Conservation (phyloP, 2,329 filamentous ascomycete species). For the Microdochium paspali region DNA sequence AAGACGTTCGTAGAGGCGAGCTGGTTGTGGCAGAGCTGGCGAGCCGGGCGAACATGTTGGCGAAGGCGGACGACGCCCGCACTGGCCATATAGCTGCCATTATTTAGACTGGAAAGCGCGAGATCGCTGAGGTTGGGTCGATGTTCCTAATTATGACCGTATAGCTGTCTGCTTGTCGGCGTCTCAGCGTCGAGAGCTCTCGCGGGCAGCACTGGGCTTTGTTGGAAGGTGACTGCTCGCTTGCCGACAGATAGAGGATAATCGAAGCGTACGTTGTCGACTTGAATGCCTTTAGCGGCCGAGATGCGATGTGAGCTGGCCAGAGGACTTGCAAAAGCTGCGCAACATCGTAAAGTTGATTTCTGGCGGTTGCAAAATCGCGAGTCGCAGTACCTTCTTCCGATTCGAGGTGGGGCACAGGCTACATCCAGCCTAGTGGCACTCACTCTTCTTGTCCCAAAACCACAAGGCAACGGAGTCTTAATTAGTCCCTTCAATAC, state of each 20-base stretch:
- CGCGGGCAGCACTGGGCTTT: no score
- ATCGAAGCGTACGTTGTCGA: no score
- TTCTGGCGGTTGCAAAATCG: not conserved
- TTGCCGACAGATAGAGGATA: no score
- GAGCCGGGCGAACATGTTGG: slow-evolving; percentile 47
- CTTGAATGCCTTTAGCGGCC: no score
- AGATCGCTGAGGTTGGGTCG: not conserved
- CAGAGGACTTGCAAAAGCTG: not conserved
- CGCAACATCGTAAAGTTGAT: not conserved
- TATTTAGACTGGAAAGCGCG: slow-evolving; percentile 8
- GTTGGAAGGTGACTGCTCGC: no score
- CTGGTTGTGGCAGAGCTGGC: slow-evolving; percentile 28
- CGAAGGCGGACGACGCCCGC: slow-evolving; percentile 24
- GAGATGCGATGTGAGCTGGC: not conserved
- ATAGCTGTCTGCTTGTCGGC: no score
- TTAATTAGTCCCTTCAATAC: no score
- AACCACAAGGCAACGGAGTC: no score
- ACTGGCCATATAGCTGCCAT: slow-evolving; percentile 36
- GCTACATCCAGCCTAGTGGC: not conserved
- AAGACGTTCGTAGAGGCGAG: slow-evolving; percentile 33
- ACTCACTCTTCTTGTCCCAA: no score
- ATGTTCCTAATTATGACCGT: not conserved
- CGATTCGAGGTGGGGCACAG: not conserved
- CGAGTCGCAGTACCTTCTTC: not conserved
- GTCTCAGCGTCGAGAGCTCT: no score